A percentile compares a stretch with the other conserved stretches of the same genome.
These are phyloP conservation scores for Cytauxzoon felis DNA, from an alignment of 169 alveolate species.

Conservation along the genomic window DNA sequence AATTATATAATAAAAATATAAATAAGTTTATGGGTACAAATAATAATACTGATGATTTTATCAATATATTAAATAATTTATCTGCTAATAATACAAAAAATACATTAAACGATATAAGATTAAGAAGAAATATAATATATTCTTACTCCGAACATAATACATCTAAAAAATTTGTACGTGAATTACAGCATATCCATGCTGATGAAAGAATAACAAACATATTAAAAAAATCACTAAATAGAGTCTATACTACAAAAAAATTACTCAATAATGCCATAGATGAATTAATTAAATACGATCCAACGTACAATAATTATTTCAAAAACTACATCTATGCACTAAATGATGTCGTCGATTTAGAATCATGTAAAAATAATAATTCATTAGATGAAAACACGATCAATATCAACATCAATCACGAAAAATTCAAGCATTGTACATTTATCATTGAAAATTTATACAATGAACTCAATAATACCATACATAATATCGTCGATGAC, in stretches of 20 bases:
- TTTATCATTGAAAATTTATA: neutral
- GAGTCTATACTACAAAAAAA: constrained; percentile 13
- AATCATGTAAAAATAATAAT: neutral
- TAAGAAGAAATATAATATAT: constrained; percentile 16
- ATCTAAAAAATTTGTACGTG: constrained; percentile 18
- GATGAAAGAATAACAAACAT: neutral
- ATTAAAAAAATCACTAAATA: neutral
- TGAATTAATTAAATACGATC: constrained; percentile 8
- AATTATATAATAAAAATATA: neutral
- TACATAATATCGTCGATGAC: neutral
- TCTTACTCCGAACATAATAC: constrained; percentile 40
- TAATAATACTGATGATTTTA: constrained; percentile 41
- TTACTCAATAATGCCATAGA: constrained; percentile 12
- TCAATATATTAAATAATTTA: constrained; percentile 4
- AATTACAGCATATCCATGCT: constrained; percentile 1
- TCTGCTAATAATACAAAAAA: neutral
- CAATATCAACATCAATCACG: neutral
- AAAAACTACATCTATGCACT: constrained; percentile 17
- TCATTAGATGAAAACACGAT: too few species aligned
- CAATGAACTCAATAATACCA: neutral
- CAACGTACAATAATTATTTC: constrained; percentile 20
- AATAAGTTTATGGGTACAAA: neutral
- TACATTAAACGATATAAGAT: neutral
- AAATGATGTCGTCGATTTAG: neutral
- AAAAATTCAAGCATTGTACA: neutral